Conservation (phyloP, 192 early-diverging fungal genomes). For the Geosiphon pyriformis region DNA sequence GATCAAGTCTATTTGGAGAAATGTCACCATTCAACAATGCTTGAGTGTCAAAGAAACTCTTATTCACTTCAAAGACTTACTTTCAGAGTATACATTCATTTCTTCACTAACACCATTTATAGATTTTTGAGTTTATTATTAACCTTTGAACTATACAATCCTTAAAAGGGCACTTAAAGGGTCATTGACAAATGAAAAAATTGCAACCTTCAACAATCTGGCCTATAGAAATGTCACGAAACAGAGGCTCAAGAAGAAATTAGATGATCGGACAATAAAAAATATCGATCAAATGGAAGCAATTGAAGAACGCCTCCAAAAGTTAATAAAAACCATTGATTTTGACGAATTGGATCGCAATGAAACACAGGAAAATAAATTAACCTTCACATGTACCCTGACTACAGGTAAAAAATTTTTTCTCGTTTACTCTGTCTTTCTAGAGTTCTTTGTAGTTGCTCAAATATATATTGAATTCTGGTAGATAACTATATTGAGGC, state of each 20-base stretch:
- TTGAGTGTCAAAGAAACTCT: neutral
- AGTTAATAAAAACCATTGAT: slow-evolving; percentile 29
- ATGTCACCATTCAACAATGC: slow-evolving; percentile 13
- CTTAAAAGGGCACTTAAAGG: slow-evolving; percentile 24
- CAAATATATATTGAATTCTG: neutral
- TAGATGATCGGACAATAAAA: slow-evolving; percentile 34
- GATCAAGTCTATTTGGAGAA: neutral
- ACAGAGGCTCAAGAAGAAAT: slow-evolving; percentile 31
- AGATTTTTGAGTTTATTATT: neutral
- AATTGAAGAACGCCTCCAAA: slow-evolving; percentile 30
- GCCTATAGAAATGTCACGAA: slow-evolving; percentile 37
- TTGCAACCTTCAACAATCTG: slow-evolving; percentile 38
- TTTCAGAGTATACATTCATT: slow-evolving; percentile 20
- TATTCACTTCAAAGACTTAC: slow-evolving; percentile 10
- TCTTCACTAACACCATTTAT: neutral
- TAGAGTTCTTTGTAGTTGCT: neutral
- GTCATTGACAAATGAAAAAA: slow-evolving; percentile 32
- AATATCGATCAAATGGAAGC: slow-evolving; percentile 35
- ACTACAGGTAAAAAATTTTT: slow-evolving; percentile 29
- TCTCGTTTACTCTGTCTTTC: neutral
- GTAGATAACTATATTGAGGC: slow-evolving; percentile 33
- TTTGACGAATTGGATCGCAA: slow-evolving; percentile 31
- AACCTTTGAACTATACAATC: neutral
- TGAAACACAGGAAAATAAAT: slow-evolving; percentile 27
- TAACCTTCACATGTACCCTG: slow-evolving; percentile 31